Evolutionary conservation across 169 alveolate genomes (phyloP).

Genomic region (Cryptosporidium sp.): DNA sequence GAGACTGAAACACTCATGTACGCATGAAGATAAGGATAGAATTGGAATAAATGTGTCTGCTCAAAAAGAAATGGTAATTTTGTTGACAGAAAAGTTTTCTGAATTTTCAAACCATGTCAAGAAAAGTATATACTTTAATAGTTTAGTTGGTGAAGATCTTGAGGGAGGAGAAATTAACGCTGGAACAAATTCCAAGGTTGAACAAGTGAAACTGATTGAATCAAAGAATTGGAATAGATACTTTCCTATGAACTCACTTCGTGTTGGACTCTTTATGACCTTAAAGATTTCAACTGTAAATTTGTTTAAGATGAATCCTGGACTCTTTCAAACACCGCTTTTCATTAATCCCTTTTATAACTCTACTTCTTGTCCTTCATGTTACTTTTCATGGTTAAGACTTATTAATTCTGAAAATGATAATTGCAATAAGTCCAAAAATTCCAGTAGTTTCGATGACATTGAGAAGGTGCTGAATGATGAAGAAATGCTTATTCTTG

Average conservation of each 20-base stretch:
- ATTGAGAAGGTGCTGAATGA: constrained; percentile 1
- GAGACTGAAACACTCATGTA: constrained; percentile 53
- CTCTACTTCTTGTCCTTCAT: constrained; percentile 53
- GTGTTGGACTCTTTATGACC: constrained; percentile 56
- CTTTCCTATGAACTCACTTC: constrained; percentile 57
- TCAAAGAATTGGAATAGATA: constrained; percentile 19
- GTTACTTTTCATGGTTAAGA: constrained; percentile 61
- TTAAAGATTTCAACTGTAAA: constrained; percentile 52
- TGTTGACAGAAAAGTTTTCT: constrained; percentile 55
- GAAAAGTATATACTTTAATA: constrained; percentile 10
- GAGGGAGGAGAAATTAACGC: background rate
- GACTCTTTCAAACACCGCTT: constrained; percentile 35
- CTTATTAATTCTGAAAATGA: background rate
- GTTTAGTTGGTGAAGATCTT: constrained; percentile 9
- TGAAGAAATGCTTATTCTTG: constrained; percentile 36
- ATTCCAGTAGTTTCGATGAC: background rate
- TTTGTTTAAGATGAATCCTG: constrained; percentile 14
- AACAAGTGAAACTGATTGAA: constrained; percentile 5
- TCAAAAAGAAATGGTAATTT: constrained; percentile 53
- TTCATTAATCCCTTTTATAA: constrained; percentile 38
- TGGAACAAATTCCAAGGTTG: background rate
- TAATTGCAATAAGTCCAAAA: background rate
- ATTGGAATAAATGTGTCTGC: constrained; percentile 25
- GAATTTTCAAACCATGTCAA: constrained; percentile 25
- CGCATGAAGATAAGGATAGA: constrained; percentile 51